Evolutionary conservation across 1,139 yeast species (phyloP).

Genomic region (Candida glucosophila): DNA sequence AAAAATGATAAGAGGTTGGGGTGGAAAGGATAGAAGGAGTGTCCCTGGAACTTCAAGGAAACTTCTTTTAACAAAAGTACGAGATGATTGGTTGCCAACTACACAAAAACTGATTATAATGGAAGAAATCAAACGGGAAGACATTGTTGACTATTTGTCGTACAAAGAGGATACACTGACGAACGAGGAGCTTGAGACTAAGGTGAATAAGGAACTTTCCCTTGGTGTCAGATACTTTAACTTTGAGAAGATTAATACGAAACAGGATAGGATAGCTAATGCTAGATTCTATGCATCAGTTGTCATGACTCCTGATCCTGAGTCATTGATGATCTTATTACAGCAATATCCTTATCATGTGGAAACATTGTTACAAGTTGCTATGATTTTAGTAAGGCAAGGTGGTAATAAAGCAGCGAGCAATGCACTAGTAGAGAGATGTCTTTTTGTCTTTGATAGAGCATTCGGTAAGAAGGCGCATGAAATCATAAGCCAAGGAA

Average conservation of each 20-base stretch:
- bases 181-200: conserved; percentile 17
- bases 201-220: conserved; percentile 36
- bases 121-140: conserved; percentile 42
- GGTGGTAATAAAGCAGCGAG: conserved; percentile 65
- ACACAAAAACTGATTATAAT: conserved; percentile 52
- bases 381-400: conserved; percentile 66
- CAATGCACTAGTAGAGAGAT: conserved; percentile 66
- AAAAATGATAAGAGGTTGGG: conserved; percentile 68
- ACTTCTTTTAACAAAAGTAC: conserved; percentile 58
- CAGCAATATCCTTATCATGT: conserved; percentile 65
- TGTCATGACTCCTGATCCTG: conserved; percentile 67
- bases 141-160: conserved; percentile 28
- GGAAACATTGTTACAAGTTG: conserved; percentile 72
- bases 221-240: conserved; percentile 49
- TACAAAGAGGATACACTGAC: conserved; percentile 30
- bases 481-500: conserved; percentile 40
- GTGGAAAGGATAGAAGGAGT: conserved; percentile 65
- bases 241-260: conserved; percentile 33
- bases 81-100: conserved; percentile 79
- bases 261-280: conserved; percentile 39
- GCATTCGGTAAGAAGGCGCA: conserved; percentile 31
- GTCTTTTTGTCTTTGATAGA: conserved; percentile 73
- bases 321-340: conserved; percentile 47
- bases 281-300: conserved; percentile 60
- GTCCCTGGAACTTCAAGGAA: conserved; percentile 70